phyloP scores from a whole-genome alignment of 1,284 basidiomycete genomes.

The Ganoderma sp. region DNA sequence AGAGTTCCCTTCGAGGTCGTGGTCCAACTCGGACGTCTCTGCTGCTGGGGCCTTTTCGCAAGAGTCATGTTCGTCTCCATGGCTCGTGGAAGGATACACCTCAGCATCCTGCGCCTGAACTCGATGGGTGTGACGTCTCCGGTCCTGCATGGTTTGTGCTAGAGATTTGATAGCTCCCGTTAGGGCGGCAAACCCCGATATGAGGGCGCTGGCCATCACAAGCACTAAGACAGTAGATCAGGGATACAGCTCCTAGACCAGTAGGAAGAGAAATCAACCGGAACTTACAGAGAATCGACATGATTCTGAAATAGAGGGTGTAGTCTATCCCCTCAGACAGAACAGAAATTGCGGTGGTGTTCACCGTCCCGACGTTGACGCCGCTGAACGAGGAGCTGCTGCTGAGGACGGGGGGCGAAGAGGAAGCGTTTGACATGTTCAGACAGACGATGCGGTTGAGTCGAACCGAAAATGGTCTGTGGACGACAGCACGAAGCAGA shows the following conservation, averaged over 20 bases:
- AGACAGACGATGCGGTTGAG: not conserved
- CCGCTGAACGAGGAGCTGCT: not conserved
- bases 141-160: too few relatives aligned
- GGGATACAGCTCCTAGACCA: not conserved
- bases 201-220: not conserved
- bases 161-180: not conserved
- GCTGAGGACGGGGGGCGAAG: not conserved
- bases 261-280: not conserved
- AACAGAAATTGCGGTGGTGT: not conserved
- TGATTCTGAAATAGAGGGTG: not conserved
- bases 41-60: not conserved
- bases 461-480: not conserved
- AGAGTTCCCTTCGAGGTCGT: not conserved
- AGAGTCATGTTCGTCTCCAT: not conserved
- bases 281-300: not conserved
- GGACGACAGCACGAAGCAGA: not conserved
- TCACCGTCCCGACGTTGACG: not conserved
- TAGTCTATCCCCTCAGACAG: not conserved
- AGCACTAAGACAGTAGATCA: not conserved
- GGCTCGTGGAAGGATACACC: not conserved
- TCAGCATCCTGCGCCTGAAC: not conserved
- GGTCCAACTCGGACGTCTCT: not conserved
- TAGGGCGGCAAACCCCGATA: not conserved
- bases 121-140: too few relatives aligned
- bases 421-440: not conserved